These are phyloP conservation scores for Aspergillus hortae DNA, from an alignment of 2,329 filamentous ascomycete species.

Conservation along the genomic window DNA sequence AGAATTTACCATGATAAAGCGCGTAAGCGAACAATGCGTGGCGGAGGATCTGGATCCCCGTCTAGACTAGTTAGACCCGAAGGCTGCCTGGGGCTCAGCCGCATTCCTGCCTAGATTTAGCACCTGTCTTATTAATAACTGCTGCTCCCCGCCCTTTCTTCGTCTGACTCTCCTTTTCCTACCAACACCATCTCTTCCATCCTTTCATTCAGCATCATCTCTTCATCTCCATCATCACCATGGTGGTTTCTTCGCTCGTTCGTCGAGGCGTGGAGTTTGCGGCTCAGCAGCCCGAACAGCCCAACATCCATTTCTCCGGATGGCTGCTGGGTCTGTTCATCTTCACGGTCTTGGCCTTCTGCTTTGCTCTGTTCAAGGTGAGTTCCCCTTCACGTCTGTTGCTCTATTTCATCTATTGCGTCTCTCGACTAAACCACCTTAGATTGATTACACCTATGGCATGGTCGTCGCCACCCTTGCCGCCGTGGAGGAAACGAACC, in stretches of 20 bases:
- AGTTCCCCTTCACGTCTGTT: constrained; percentile 7
- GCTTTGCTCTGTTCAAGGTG: constrained; percentile 26
- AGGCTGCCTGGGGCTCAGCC: constrained; percentile 7
- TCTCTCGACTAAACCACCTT: not conserved
- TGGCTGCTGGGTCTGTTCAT: constrained; percentile 27
- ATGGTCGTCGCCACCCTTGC: constrained; percentile 59
- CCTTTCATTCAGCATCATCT: not conserved
- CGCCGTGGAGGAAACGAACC: constrained; percentile 60
- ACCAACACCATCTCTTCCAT: constrained; percentile 1
- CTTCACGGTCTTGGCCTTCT: constrained; percentile 22
- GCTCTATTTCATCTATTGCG: not conserved
- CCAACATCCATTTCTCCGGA: constrained; percentile 18
- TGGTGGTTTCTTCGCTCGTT: constrained; percentile 31
- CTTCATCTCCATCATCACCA: constrained; percentile 1
- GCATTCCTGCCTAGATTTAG: constrained; percentile 7
- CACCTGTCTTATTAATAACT: not conserved
- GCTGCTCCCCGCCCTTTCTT: not conserved
- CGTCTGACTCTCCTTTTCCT: constrained; percentile 3
- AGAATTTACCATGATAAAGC: too few species aligned
- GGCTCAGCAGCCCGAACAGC: constrained; percentile 6
- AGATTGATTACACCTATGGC: constrained; percentile 57
- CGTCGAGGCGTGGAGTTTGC: constrained; percentile 35
- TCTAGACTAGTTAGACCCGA: too few species aligned
- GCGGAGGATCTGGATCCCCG: too few species aligned
- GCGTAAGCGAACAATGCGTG: too few species aligned